These are phyloP conservation scores for Naganishia onofrii DNA, from an alignment of 768 basidiomycete genomes.

Conservation along the genomic window DNA sequence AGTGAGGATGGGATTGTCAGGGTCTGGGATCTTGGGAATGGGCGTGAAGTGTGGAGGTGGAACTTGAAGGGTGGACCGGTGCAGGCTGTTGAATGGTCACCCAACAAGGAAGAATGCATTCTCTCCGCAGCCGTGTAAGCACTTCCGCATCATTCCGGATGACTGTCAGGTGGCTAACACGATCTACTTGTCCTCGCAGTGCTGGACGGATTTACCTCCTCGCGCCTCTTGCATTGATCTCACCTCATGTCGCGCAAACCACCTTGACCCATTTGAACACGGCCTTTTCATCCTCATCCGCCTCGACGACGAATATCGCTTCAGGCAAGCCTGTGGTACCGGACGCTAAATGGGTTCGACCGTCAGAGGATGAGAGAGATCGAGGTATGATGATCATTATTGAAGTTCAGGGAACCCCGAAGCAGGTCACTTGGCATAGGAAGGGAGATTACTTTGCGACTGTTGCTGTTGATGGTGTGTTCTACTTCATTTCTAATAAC, in stretches of 20 bases:
- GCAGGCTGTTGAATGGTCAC: conserved; percentile 88
- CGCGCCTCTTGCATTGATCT: conserved; percentile 53
- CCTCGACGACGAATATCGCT: conserved; percentile 44
- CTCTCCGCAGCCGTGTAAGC: conserved; percentile 78
- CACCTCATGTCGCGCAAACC: conserved; percentile 68
- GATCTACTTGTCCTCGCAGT: neutral
- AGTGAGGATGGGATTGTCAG: conserved; percentile 82
- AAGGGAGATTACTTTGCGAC: conserved; percentile 93
- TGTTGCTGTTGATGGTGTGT: conserved; percentile 70
- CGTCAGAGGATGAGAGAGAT: conserved; percentile 51
- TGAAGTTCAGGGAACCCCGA: conserved; percentile 58
- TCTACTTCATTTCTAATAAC: neutral
- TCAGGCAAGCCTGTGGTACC: conserved; percentile 44
- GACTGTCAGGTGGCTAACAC: neutral
- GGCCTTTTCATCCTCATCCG: conserved; percentile 58
- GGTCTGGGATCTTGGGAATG: conserved; percentile 88
- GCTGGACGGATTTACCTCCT: conserved; percentile 56
- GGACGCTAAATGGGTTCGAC: conserved; percentile 54
- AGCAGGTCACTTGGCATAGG: conserved; percentile 86
- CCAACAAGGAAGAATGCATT: conserved; percentile 73
- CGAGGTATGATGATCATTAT: conserved; percentile 54
- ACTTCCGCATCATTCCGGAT: neutral
- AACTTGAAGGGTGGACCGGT: conserved; percentile 69
- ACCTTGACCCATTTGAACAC: conserved; percentile 63
- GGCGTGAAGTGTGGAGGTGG: conserved; percentile 84